Base-by-base conservation (phyloP, 2,329 filamentous ascomycete species). In the Cryphonectria naterciae region DNA sequence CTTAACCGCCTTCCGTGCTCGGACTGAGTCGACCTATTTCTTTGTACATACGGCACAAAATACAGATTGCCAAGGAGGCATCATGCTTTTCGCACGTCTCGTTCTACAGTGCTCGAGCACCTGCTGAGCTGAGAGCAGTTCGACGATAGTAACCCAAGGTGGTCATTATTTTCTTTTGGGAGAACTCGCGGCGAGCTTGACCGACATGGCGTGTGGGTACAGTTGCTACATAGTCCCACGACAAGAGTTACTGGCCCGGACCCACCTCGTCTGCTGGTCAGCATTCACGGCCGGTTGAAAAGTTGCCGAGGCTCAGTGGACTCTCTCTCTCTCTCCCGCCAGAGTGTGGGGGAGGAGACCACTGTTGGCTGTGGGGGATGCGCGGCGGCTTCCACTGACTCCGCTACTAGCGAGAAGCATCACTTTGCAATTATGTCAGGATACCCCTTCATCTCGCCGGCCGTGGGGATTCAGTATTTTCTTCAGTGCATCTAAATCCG, bases 151-250 rank as follows among this genome's bases (percentile, higher is more conserved):
- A n/a, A 56, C 37, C 37, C 41, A 49, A 3, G 41, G 25, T 32
- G 67, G 69, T 37, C 11, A 37, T 39, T 8, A 37, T 39, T 8
- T 2, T 22, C 32, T 17, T 35, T 52, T 56, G 63, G 69, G 71
- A 66, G 63, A 72, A 66, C 37, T 61, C 56, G 46, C 71, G 66
- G 68, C 71, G 71, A 71, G 65, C 32, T 41, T 71, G 71, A 67
- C 71, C 66, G 63, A 67, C 43, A 17, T 62, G 41, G 66, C 22
- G 25, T 17, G 63, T 65, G 63, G 63, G 28, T 65, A 28, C 58
- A 25, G 54, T 19, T 32, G 54, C 54, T 58, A 25, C 52, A 32
- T 32, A 32, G 32, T 32, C 32, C 32, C 15, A 17, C 2, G 25
- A 25, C 52, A 13, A 28, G 25, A 32, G 54, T 17, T 19, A 17